Conservation (phyloP, 495 filamentous ascomycete genomes). For the Aspergillus wentii region DNA sequence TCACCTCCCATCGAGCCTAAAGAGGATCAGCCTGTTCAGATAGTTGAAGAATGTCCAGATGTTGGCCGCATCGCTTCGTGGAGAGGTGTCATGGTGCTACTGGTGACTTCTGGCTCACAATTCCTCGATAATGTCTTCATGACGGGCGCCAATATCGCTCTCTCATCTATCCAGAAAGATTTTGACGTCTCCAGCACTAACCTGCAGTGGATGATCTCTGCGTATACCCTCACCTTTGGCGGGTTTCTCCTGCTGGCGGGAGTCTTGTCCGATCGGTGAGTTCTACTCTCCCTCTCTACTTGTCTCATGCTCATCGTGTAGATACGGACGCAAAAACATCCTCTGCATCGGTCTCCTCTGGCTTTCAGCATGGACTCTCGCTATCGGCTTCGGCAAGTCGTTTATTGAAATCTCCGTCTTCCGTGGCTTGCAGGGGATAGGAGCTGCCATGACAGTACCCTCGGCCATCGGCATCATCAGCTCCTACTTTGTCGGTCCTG, state of each 20-base stretch:
- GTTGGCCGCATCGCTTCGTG: slow-evolving; percentile 25
- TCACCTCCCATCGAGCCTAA: background rate
- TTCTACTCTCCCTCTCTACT: background rate
- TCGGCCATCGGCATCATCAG: slow-evolving; percentile 36
- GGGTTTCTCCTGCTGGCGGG: slow-evolving; percentile 30
- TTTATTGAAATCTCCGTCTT: slow-evolving; percentile 32
- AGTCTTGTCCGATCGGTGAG: slow-evolving; percentile 32
- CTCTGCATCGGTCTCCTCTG: slow-evolving; percentile 29
- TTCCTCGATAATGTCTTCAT: slow-evolving; percentile 37
- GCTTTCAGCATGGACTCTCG: slow-evolving; percentile 31
- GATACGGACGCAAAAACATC: slow-evolving; percentile 28
- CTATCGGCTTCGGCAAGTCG: slow-evolving; percentile 31
- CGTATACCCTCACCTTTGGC: slow-evolving; percentile 33
- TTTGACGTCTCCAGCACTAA: slow-evolving; percentile 28
- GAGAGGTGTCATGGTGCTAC: slow-evolving; percentile 27
- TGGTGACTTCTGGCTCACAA: slow-evolving; percentile 35
- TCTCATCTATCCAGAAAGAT: slow-evolving; percentile 31
- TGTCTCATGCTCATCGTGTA: slow-evolving; percentile 5
- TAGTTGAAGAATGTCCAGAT: slow-evolving; percentile 16
- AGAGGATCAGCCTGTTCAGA: background rate
- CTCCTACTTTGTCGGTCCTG: slow-evolving; percentile 30
- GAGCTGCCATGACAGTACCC: slow-evolving; percentile 31
- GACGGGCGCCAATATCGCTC: slow-evolving; percentile 34
- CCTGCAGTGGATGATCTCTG: slow-evolving; percentile 37
- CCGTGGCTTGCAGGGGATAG: slow-evolving; percentile 31